Conservation (phyloP, 2,329 filamentous ascomycete species). For the Fusarium agapanthi region DNA sequence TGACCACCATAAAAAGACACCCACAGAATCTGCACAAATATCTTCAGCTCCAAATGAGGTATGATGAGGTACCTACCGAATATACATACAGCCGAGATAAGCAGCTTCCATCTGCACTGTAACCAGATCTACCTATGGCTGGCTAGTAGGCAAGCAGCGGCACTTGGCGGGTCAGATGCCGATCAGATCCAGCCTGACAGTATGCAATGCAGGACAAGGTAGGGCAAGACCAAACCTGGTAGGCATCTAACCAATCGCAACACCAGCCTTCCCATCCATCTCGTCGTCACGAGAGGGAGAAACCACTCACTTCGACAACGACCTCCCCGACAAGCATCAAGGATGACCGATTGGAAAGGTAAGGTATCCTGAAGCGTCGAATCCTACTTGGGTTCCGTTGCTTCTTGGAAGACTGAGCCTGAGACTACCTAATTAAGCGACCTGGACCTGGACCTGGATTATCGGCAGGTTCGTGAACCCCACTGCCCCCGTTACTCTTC, state of each 20-base stretch:
- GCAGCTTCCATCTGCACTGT: neutral
- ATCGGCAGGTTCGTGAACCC: slow-evolving; percentile 3
- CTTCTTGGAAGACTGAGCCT: slow-evolving; percentile 11
- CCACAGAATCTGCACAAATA: neutral
- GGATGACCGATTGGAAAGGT: neutral
- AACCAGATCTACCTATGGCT: neutral
- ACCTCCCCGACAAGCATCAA: slow-evolving; percentile 10
- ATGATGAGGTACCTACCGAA: neutral
- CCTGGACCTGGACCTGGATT: neutral
- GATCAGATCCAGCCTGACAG: slow-evolving; percentile 19
- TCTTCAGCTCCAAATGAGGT: neutral
- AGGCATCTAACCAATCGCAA: slow-evolving; percentile 24
- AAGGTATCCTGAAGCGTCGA: neutral
- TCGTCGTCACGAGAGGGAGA: neutral
- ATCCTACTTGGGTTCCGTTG: neutral
- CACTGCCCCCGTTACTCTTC: slow-evolving; percentile 15
- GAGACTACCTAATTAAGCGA: neutral
- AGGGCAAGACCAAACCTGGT: neutral
- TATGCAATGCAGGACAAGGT: slow-evolving; percentile 11
- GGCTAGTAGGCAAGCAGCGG: slow-evolving; percentile 3
- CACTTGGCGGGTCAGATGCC: slow-evolving; percentile 32
- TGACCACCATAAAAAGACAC: neutral
- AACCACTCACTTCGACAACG: slow-evolving; percentile 10
- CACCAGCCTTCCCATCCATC: slow-evolving; percentile 15
- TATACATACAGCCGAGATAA: neutral